Percentiles rank a stretch among this genome's conserved stretches.
phyloP scores from a whole-genome alignment of 2,329 filamentous ascomycete genomes.

The Penicillium digitatum region DNA sequence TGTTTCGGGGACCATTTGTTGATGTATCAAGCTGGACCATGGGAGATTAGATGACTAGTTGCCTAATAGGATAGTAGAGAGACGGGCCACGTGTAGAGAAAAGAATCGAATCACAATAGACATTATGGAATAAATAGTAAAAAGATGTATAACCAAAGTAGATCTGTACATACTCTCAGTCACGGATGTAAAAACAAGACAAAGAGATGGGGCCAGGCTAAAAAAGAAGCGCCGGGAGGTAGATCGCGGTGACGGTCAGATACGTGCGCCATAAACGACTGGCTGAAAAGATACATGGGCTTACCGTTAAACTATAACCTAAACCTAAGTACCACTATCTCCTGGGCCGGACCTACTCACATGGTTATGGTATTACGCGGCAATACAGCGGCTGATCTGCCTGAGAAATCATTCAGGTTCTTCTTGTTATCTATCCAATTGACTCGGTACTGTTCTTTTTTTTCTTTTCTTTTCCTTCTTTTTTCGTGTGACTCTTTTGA shows the following conservation, averaged over 20 bases:
- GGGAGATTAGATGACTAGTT: not conserved
- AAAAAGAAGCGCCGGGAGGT: constrained; percentile 25
- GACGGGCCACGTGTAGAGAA: not conserved
- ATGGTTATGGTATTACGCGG: constrained; percentile 8
- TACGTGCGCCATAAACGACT: constrained; percentile 7
- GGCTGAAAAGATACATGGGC: constrained; percentile 7
- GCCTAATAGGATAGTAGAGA: not conserved
- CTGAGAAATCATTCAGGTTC: constrained; percentile 15
- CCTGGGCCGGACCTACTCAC: constrained; percentile 6
- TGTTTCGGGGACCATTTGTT: not conserved
- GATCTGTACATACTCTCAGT: too few relatives aligned
- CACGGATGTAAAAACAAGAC: not conserved
- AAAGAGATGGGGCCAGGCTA: constrained; percentile 20
- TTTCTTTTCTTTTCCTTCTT: constrained; percentile 4
- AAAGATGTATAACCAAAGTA: not conserved
- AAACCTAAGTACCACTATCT: not conserved
- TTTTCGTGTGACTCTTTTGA: constrained; percentile 2
- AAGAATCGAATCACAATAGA: not conserved
- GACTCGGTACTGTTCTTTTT: constrained; percentile 8
- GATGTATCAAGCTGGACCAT: constrained; percentile 9
- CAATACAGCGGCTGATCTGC: constrained; percentile 22
- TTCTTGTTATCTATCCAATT: constrained; percentile 13
- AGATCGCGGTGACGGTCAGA: constrained; percentile 16
- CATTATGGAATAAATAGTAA: not conserved
- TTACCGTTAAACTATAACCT: not conserved